Base-by-base conservation (phyloP, 768 basidiomycete genomes). In the Hericium alpestre region DNA sequence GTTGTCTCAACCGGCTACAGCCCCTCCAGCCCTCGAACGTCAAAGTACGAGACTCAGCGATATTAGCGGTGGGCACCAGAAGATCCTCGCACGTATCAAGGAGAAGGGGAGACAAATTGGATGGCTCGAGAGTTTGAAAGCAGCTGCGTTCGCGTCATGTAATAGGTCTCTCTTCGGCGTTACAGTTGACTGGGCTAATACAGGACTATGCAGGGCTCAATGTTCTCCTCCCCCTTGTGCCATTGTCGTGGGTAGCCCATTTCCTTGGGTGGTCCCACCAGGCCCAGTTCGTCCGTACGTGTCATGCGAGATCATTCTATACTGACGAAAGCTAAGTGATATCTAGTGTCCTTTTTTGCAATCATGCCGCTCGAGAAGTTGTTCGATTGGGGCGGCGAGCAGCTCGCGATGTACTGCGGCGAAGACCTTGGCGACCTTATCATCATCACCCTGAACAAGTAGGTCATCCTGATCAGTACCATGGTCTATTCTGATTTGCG, bases 391-490 rank as follows among this genome's bases (percentile, higher is more conserved):
- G 81, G 81, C 41, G 77, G 75, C 10, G 85, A 64, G 75, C 79
- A 69, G 72, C 69, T 79, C 73, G 71, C 78, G 1, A 72, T 76
- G 52, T 87, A 85, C 61, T 73, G 73, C 15, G 79, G 80, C 2
- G 72, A 70, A 59, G 72, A 82, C 58, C 65, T 88, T 6, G 87
- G 87, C 7, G 86, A 89, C 62, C 67, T 88, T n/a, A 65, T 87
- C 20, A 70, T 78, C 12, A 73, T 86, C 40, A 82, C 84, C 0
- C 65, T 86, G 41, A 83, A 83, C 69, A 87, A 87, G 84, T 84
- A 53, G 47, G 76, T 49, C 16, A 16, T 16, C 15, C 25, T 51
- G n/a, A 5, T 13, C 12, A 23, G 12, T 50, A 11, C 12, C 10
- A 2, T 11, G 13, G 15, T 46, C 37, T n/a, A 9, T 13, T 38